Evolutionary conservation across 192 early-diverging fungal species (phyloP), one percentile per base, ranked within the genome.

Genomic region (Martensiomyces pterosporus): DNA sequence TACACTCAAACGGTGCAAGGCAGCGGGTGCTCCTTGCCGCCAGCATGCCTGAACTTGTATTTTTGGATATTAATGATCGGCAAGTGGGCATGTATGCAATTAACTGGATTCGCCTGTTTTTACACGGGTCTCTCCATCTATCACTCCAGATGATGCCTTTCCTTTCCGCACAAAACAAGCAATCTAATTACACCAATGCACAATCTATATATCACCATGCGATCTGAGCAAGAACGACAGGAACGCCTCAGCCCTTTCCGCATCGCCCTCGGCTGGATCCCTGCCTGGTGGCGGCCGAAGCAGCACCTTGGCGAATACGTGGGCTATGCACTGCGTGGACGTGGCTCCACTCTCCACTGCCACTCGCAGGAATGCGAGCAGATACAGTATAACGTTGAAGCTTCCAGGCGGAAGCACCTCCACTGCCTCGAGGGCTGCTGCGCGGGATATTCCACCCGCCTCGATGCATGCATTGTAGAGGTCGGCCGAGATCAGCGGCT

Each of bases 301-400:
- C 40, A 73, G 19, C 10, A 52, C 69, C 1, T 27, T 55, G 8
- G 62, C 33, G 52, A 73, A 64, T 15, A 73, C 69, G 18, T 52
- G 49, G 0, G 57, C 69, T 3, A 65, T 55, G 2, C 62, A 57
- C 19, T 49, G 53, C 3, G 69, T 47, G 16, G 63, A 48, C 6
- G 58, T 49, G 0, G 63, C 62, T 3, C 70, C 70, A 17, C 59
- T 43, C 27, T 79, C 44, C 72, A 73, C 23, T 3, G 58, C 73
- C 45, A 91, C 89, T 10, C 78, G 55, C 43, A 95, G 56, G 48
- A 95, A 92, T 17, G 79, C 79, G n/a, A 82, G 76, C 27, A 95
- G 46, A 52, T 92, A 95, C 19, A 87, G 75, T 33, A 95, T 83
- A 2, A 85, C 84, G 46, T 88, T 86, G 18, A 81, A 80, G 70